Conservation (phyloP, 2,329 filamentous ascomycete genomes). For the Westerdykella aurantiaca region DNA sequence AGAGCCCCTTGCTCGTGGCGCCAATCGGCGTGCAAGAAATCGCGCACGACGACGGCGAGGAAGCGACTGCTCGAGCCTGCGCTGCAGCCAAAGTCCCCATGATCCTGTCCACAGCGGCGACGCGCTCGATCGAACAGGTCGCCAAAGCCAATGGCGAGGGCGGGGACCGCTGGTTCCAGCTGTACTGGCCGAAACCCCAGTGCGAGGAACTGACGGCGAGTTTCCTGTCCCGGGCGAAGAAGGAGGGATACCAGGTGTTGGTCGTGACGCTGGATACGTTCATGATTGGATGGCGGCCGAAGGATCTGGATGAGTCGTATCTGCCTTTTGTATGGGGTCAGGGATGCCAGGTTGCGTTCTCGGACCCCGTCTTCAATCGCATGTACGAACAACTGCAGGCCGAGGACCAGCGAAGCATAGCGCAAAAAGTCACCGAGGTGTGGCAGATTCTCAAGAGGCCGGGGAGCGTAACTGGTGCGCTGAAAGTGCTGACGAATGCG, state of each 20-base stretch:
- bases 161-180: constrained; percentile 60
- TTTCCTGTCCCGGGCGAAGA: constrained; percentile 57
- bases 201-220: constrained; percentile 61
- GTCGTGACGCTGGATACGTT: constrained; percentile 71
- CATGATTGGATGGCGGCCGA: constrained; percentile 62
- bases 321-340: constrained; percentile 51
- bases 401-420: constrained; percentile 24
- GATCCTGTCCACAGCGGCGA: constrained; percentile 61
- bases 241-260: constrained; percentile 57
- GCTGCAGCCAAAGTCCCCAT: constrained; percentile 58
- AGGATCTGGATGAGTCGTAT: constrained; percentile 59
- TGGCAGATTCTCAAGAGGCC: constrained; percentile 36
- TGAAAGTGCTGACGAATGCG: constrained; percentile 31
- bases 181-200: constrained; percentile 66
- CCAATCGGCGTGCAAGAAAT: constrained; percentile 65
- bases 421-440: constrained; percentile 32
- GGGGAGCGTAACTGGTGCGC: constrained; percentile 27
- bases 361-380: constrained; percentile 33
- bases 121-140: constrained; percentile 61
- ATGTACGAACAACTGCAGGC: constrained; percentile 29
- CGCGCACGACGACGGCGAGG: constrained; percentile 61
- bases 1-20: constrained; percentile 55
- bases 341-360: constrained; percentile 33
- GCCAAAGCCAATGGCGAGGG: constrained; percentile 53
- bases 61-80: constrained; percentile 58